Evolutionary conservation across 768 basidiomycete genomes (phyloP).

Genomic region (Mrakia hoshinonis): DNA sequence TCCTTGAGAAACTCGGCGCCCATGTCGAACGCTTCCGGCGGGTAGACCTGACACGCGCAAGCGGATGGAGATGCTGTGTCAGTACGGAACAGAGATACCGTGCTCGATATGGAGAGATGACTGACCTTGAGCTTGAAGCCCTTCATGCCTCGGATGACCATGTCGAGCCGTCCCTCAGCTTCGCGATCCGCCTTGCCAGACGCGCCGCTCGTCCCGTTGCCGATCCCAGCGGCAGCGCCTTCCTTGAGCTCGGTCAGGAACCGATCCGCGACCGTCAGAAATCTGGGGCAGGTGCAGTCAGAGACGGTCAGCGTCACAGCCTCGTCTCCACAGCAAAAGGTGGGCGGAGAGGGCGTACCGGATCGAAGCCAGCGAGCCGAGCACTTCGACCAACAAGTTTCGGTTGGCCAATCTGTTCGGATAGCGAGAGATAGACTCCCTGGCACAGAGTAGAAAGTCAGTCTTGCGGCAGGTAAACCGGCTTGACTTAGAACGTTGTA

Average conservation of each 20-base stretch:
- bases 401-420: slow-evolving; percentile 72
- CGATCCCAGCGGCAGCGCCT: slow-evolving; percentile 46
- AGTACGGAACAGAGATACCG: not conserved
- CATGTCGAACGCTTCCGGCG: slow-evolving; percentile 84
- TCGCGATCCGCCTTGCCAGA: slow-evolving; percentile 46
- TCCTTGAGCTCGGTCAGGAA: slow-evolving; percentile 72
- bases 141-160: slow-evolving; percentile 68
- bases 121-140: slow-evolving; percentile 72
- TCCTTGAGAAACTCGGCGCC: slow-evolving; percentile 83
- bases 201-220: slow-evolving; percentile 54
- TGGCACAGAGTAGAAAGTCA: not conserved
- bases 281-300: slow-evolving; percentile 38
- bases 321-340: not conserved
- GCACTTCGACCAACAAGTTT: slow-evolving; percentile 70
- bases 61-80: not conserved
- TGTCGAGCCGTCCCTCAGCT: slow-evolving; percentile 70
- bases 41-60: slow-evolving; percentile 61
- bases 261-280: slow-evolving; percentile 84
- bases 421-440: slow-evolving; percentile 55
- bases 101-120: slow-evolving; percentile 1
- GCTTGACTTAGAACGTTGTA: slow-evolving; percentile 45
- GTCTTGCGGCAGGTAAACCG: not conserved
- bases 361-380: slow-evolving; percentile 72
- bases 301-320: not conserved
- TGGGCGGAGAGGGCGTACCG: slow-evolving; percentile 48